These are phyloP conservation scores for Angophora floribunda DNA, from an alignment of 345 rosid genomes.

Conservation along the genomic window DNA sequence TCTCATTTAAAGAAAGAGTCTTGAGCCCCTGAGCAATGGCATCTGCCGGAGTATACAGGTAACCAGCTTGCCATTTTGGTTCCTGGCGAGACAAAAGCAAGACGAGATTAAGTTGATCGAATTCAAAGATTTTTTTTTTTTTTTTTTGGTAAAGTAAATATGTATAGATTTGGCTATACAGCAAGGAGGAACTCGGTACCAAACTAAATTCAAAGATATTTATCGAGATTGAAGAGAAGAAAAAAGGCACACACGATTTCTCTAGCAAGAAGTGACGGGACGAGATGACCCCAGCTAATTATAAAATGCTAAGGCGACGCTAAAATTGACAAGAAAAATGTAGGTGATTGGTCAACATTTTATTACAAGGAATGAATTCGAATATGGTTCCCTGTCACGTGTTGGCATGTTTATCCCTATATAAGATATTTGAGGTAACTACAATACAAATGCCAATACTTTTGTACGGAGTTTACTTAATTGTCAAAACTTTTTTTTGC, in stretches of 20 bases:
- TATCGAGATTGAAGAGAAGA: neutral
- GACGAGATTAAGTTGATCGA: neutral
- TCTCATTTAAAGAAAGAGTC: slow-evolving; percentile 62
- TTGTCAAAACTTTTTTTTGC: no score
- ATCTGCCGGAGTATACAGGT: slow-evolving; percentile 76
- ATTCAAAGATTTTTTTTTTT: neutral
- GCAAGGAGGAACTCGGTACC: no score
- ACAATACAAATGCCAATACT: no score
- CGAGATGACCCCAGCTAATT: neutral
- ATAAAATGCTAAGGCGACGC: neutral
- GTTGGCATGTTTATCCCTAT: neutral
- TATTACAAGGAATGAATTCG: neutral
- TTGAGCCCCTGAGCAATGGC: slow-evolving; percentile 85
- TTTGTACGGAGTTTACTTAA: no score
- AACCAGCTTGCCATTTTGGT: slow-evolving; percentile 83
- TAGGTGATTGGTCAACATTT: neutral
- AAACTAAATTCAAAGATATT: neutral
- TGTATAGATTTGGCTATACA: no score
- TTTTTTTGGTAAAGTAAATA: no score
- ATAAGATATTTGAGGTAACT: neutral
- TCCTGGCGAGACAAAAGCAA: slow-evolving; percentile 29
- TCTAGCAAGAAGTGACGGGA: neutral
- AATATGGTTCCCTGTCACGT: neutral
- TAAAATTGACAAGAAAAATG: neutral
- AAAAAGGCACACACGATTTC: neutral